These are phyloP conservation scores for Clavispora carvajalis DNA, from an alignment of 805 yeast species.

Conservation along the genomic window DNA sequence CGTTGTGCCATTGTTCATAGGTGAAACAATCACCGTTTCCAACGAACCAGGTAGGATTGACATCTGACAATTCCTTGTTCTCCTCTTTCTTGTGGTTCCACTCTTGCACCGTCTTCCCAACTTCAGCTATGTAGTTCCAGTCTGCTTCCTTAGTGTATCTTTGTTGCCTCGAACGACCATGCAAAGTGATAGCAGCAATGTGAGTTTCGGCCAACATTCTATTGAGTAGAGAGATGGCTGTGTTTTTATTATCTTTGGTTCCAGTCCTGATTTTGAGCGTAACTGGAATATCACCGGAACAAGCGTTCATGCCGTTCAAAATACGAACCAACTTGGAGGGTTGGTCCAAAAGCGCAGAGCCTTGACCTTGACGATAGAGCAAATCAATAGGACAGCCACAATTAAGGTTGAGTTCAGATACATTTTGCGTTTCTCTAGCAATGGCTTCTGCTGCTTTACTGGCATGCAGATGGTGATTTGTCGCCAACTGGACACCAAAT, in stretches of 20 bases:
- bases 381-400: slow-evolving; percentile 98
- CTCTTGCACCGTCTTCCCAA: slow-evolving; percentile 63
- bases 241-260: slow-evolving; percentile 73
- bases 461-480: slow-evolving; percentile 90
- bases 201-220: slow-evolving; percentile 74
- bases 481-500: slow-evolving; percentile 90
- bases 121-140: slow-evolving; percentile 81
- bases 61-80: slow-evolving; percentile 52
- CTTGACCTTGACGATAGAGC: slow-evolving; percentile 91
- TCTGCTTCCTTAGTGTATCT: slow-evolving; percentile 87
- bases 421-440: slow-evolving; percentile 48
- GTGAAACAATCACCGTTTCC: slow-evolving; percentile 95
- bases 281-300: slow-evolving; percentile 85
- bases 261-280: slow-evolving; percentile 94
- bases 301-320: slow-evolving; percentile 81
- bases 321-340: slow-evolving; percentile 77
- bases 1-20: slow-evolving; percentile 82
- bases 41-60: slow-evolving; percentile 68
- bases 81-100: slow-evolving; percentile 52
- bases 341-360: slow-evolving; percentile 86
- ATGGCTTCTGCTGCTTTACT: slow-evolving; percentile 86
- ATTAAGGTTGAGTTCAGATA: slow-evolving; percentile 85
- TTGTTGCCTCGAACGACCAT: slow-evolving; percentile 96
- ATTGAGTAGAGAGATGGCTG: slow-evolving; percentile 74
- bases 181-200: slow-evolving; percentile 86